Evolutionary conservation across 441 rosid species (phyloP).

Genomic region (Gossypium lobatum): DNA sequence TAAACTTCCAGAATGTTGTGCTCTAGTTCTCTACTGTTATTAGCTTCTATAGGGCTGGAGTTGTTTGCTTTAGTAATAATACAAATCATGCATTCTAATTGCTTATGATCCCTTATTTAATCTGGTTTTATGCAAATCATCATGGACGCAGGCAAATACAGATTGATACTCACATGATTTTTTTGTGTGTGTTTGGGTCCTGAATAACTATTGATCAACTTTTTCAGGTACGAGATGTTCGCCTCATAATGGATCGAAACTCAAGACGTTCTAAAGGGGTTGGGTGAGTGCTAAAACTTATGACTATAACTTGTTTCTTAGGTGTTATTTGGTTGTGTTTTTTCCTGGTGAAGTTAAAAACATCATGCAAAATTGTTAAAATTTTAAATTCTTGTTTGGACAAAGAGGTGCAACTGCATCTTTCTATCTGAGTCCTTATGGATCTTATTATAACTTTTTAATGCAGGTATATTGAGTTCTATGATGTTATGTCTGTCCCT

Average conservation of each 20-base stretch:
- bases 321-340: neutral
- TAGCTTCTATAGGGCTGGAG: neutral
- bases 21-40: neutral
- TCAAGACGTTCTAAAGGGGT: slow-evolving; percentile 96
- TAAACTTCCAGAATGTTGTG: neutral
- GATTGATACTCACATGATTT: neutral
- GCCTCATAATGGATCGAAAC: slow-evolving; percentile 95
- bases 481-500: slow-evolving; percentile 98
- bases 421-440: neutral
- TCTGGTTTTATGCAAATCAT: neutral
- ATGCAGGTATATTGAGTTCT: slow-evolving; percentile 83
- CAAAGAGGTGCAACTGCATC: neutral
- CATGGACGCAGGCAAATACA: neutral
- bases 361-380: neutral
- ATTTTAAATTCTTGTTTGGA: neutral
- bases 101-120: neutral
- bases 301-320: neutral
- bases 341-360: neutral
- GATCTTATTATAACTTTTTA: slow-evolving; percentile 5
- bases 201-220: neutral
- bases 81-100: neutral
- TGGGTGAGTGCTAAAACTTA: slow-evolving; percentile 45
- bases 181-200: neutral
- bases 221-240: slow-evolving; percentile 92
- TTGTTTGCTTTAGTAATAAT: neutral